phyloP scores from a whole-genome alignment of 1,284 basidiomycete species.

The Heimioporus retisporus region DNA sequence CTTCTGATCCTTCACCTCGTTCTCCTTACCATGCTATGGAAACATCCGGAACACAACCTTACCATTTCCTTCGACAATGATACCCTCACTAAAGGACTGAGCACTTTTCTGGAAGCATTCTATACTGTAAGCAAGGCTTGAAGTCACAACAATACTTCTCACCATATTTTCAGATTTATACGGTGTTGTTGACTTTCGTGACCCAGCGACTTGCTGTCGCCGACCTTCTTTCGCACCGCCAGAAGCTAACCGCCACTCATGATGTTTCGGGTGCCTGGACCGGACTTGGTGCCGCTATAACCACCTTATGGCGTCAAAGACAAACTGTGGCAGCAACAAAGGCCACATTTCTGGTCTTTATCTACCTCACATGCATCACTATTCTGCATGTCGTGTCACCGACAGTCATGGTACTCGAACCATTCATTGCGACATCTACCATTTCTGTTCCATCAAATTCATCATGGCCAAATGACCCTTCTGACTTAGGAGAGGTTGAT shows the following conservation, averaged over 20 bases:
- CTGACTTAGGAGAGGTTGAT: no score
- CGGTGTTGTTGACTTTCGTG: no score
- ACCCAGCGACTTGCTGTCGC: no score
- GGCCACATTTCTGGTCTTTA: conserved; percentile 3
- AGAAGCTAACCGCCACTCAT: no score
- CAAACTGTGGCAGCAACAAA: neutral
- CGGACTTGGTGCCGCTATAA: neutral
- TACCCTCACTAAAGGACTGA: conserved; percentile 10
- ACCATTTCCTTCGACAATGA: conserved; percentile 8
- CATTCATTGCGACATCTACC: no score
- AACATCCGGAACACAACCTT: conserved; percentile 9
- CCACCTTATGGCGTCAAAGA: conserved; percentile 14
- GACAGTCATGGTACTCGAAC: conserved; percentile 12
- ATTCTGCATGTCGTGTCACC: conserved; percentile 10
- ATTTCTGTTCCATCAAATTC: neutral
- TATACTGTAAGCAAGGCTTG: conserved; percentile 14
- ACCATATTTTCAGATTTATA: no score
- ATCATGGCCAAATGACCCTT: conserved; percentile 7
- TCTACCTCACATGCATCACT: conserved; percentile 6
- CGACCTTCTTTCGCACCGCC: no score
- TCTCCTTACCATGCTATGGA: neutral
- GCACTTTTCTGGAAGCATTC: conserved; percentile 20
- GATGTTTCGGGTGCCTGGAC: no score
- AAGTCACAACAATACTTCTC: no score
- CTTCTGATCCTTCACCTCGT: conserved; percentile 14